Evolutionary conservation across 2,329 filamentous ascomycete genomes (phyloP).

Genomic region (Fusarium burgessii): DNA sequence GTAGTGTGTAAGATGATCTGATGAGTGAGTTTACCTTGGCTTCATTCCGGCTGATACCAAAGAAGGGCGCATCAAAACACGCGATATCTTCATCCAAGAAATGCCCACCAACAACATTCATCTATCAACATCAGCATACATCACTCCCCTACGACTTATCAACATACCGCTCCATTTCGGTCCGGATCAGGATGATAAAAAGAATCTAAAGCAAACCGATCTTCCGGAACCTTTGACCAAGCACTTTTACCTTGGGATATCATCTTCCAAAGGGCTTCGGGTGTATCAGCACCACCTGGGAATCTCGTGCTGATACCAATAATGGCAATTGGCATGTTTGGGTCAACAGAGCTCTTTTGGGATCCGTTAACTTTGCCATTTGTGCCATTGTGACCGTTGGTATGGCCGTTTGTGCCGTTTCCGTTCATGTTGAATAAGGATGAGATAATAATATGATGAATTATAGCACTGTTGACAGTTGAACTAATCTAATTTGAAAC

Average conservation of each 20-base stretch:
- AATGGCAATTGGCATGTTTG: constrained; percentile 1
- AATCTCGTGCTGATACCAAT: not conserved
- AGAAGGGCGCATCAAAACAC: not conserved
- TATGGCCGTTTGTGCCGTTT: not conserved
- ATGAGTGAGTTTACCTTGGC: not conserved
- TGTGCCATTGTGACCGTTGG: not conserved
- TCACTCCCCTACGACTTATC: not conserved
- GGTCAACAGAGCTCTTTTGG: not conserved
- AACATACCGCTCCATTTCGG: not conserved
- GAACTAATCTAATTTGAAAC: not conserved
- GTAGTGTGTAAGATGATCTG: no score
- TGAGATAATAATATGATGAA: not conserved
- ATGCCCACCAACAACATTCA: not conserved
- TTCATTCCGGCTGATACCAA: not conserved
- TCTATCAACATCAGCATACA: not conserved
- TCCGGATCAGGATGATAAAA: not conserved
- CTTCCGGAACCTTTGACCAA: not conserved
- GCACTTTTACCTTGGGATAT: not conserved
- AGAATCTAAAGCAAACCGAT: not conserved
- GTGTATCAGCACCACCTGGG: not conserved
- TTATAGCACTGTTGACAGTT: not conserved
- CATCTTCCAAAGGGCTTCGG: not conserved
- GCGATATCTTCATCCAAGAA: not conserved
- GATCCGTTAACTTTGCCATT: not conserved
- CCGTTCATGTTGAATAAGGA: constrained; percentile 13